A percentile compares a stretch with the other conserved stretches of the same genome.
These are phyloP conservation scores for Coriaria nepalensis DNA, from an alignment of 306 rosid species.

Conservation along the genomic window DNA sequence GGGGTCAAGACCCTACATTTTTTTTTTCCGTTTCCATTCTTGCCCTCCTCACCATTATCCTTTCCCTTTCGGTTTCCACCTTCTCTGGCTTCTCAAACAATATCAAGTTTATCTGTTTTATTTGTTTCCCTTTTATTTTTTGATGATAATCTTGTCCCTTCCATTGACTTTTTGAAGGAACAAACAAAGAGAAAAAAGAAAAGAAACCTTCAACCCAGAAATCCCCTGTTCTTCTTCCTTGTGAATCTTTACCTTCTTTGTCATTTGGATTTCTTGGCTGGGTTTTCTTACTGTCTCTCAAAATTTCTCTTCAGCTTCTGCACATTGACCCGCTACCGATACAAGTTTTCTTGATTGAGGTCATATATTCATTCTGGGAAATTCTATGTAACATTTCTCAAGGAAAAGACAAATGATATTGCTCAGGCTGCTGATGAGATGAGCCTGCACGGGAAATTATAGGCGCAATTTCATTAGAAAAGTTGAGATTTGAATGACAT, in stretches of 20 bases:
- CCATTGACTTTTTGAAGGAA: no score
- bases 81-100: background rate
- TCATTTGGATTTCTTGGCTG: background rate
- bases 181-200: background rate
- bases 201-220: slow-evolving; percentile 13
- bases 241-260: background rate
- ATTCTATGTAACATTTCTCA: no score
- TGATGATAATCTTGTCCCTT: background rate
- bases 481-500: background rate
- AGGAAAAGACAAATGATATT: no score
- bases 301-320: background rate
- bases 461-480: no score
- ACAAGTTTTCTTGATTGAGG: no score
- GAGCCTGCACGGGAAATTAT: no score
- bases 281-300: background rate
- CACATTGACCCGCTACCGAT: no score
- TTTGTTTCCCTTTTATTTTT: background rate
- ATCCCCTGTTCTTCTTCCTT: slow-evolving; percentile 3
- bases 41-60: slow-evolving; percentile 8
- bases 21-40: background rate
- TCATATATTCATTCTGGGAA: no score
- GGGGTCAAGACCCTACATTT: slow-evolving; percentile 8
- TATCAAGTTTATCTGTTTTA: background rate
- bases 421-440: no score
- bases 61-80: background rate